A percentile compares a stretch with the other conserved stretches of the same genome.
These are phyloP conservation scores for Metarhizium sp. DNA, from an alignment of 2,329 filamentous ascomycete species.

Conservation along the genomic window DNA sequence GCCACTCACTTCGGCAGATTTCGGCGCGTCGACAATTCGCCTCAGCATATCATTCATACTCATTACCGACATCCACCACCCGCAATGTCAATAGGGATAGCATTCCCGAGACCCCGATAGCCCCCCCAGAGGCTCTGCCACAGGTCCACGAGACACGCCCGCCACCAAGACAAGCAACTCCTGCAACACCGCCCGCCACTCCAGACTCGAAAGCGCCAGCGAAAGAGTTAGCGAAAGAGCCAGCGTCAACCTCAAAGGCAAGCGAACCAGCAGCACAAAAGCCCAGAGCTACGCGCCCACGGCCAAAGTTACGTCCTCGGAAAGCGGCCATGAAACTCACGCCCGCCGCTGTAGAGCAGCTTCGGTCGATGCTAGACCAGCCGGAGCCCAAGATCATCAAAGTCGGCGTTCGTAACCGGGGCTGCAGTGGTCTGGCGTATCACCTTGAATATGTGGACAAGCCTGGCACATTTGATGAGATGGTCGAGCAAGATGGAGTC, in stretches of 20 bases:
- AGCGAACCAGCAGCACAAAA: slow-evolving; percentile 60
- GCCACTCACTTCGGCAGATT: slow-evolving; percentile 32
- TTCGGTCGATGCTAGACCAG: slow-evolving; percentile 67
- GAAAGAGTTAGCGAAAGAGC: slow-evolving; percentile 1
- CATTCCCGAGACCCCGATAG: slow-evolving; percentile 37
- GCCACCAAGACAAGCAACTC: slow-evolving; percentile 18
- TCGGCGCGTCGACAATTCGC: slow-evolving; percentile 23
- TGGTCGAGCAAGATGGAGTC: slow-evolving; percentile 91
- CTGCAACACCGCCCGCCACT: slow-evolving; percentile 10
- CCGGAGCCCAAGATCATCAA: slow-evolving; percentile 89
- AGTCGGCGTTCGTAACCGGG: slow-evolving; percentile 86
- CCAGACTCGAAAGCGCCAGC: slow-evolving; percentile 9
- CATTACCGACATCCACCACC: slow-evolving; percentile 34
- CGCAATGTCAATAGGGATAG: slow-evolving; percentile 31
- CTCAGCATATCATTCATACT: slow-evolving; percentile 41
- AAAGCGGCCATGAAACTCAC: slow-evolving; percentile 91
- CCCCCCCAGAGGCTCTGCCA: slow-evolving; percentile 35
- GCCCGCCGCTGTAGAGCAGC: slow-evolving; percentile 66
- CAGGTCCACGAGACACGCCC: slow-evolving; percentile 44
- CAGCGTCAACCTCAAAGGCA: slow-evolving; percentile 17
- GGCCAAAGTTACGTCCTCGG: slow-evolving; percentile 45
- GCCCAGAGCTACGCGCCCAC: slow-evolving; percentile 37
- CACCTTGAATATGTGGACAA: slow-evolving; percentile 93
- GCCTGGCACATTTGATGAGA: slow-evolving; percentile 78
- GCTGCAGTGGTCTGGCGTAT: slow-evolving; percentile 89